Conservation (phyloP, 257 asterid species). For the Misopates orontium region DNA sequence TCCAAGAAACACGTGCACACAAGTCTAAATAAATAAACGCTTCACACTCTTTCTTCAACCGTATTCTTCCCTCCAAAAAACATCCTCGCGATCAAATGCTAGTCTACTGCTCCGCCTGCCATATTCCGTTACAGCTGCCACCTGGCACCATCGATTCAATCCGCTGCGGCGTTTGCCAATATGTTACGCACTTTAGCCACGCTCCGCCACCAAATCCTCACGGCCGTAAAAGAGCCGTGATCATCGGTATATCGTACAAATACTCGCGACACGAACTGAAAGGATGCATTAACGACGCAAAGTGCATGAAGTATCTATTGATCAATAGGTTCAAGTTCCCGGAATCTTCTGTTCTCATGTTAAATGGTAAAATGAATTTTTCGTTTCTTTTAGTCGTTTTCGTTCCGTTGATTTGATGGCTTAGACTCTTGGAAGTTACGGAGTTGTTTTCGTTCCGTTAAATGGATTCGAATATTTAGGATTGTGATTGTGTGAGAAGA, state of each 20-base stretch:
- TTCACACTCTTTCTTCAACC: no score
- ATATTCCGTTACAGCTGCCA: no score
- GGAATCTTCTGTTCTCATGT: slow-evolving; percentile 84
- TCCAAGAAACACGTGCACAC: no score
- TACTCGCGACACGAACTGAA: slow-evolving; percentile 84
- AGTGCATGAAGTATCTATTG: slow-evolving; percentile 80
- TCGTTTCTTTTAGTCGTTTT: no score
- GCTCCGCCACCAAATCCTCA: slow-evolving; percentile 58
- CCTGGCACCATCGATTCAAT: no score
- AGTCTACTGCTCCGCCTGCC: slow-evolving; percentile 32
- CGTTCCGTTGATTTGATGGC: no score
- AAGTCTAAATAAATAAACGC: no score
- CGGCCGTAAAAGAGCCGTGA: slow-evolving; percentile 90
- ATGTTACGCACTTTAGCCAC: background rate
- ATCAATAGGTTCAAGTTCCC: slow-evolving; percentile 78
- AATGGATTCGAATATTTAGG: background rate
- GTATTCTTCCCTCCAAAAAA: no score
- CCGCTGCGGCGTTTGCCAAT: no score
- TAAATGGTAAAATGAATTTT: slow-evolving; percentile 56
- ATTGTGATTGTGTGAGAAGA: slow-evolving; percentile 5
- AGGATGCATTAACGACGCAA: slow-evolving; percentile 95
- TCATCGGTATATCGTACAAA: slow-evolving; percentile 80
- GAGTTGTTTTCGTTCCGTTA: no score
- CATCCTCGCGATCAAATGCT: no score
- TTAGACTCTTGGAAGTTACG: no score